A percentile compares a stretch with the other conserved stretches of the same genome.
Evolutionary conservation across 1,139 yeast genomes (phyloP).

Genomic region (Yamadazyma diddensiae): DNA sequence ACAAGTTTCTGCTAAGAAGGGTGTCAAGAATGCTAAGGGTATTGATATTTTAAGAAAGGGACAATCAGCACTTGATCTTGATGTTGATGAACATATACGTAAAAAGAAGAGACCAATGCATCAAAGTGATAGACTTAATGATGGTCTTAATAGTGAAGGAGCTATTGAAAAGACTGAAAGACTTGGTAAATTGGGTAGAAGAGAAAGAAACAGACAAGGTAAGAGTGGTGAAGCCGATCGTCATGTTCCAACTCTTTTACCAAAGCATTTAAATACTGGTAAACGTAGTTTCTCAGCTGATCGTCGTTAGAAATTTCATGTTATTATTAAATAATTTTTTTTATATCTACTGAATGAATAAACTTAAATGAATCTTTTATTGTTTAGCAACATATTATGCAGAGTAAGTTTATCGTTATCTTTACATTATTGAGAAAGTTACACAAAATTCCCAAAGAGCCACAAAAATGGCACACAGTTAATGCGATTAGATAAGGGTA

Average conservation of each 20-base stretch:
- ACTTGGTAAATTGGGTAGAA: conserved; percentile 83
- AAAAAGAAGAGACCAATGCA: conserved; percentile 48
- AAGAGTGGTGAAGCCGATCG: conserved; percentile 97
- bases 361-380: no score
- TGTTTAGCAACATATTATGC: no score
- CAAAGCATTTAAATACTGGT: conserved; percentile 94
- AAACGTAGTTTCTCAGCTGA: conserved; percentile 92
- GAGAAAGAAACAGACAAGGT: conserved; percentile 90
- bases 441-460: conserved; percentile 5
- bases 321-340: neutral
- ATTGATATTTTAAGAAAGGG: conserved; percentile 67
- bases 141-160: conserved; percentile 84
- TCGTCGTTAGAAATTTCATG: conserved; percentile 43
- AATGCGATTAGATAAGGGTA: conserved; percentile 11
- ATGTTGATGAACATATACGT: conserved; percentile 30
- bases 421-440: neutral
- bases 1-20: conserved; percentile 32
- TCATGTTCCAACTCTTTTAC: conserved; percentile 78
- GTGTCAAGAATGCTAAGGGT: conserved; percentile 47
- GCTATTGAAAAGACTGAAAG: conserved; percentile 83
- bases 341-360: neutral
- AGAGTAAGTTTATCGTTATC: no score
- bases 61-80: conserved; percentile 47
- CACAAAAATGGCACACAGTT: conserved; percentile 5
- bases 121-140: conserved; percentile 80